phyloP scores from a whole-genome alignment of 2,329 filamentous ascomycete species.

The Daldinia eschscholtzii region DNA sequence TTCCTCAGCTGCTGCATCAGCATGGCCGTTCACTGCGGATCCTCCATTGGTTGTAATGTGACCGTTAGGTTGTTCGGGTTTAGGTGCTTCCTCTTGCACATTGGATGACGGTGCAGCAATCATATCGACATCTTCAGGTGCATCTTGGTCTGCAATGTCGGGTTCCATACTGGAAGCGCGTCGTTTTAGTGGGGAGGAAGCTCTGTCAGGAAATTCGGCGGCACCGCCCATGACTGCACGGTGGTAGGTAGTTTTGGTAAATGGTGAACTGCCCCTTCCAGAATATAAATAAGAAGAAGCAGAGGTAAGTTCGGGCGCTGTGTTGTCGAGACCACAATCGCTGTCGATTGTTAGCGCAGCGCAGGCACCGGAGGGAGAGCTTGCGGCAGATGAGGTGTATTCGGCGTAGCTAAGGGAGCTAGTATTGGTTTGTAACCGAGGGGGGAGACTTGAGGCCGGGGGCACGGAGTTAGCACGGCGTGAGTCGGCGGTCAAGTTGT shows the following conservation, averaged over 20 bases:
- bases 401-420: slow-evolving; percentile 59
- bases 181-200: slow-evolving; percentile 74
- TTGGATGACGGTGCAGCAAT: slow-evolving; percentile 50
- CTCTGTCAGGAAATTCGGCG: slow-evolving; percentile 69
- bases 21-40: slow-evolving; percentile 12
- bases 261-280: slow-evolving; percentile 66
- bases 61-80: slow-evolving; percentile 16
- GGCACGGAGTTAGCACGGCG: slow-evolving; percentile 53
- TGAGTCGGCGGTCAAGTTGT: slow-evolving; percentile 55
- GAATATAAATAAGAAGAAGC: slow-evolving; percentile 51
- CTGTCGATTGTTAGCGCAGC: slow-evolving; percentile 69
- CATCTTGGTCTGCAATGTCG: slow-evolving; percentile 55
- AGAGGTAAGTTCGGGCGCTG: slow-evolving; percentile 58
- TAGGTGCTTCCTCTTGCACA: slow-evolving; percentile 30
- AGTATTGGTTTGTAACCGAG: slow-evolving; percentile 63
- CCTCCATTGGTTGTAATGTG: neutral
- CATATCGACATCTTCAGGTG: slow-evolving; percentile 63
- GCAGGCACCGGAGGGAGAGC: slow-evolving; percentile 69
- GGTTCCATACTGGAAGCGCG: slow-evolving; percentile 73
- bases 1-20: slow-evolving; percentile 13
- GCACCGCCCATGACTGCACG: slow-evolving; percentile 72
- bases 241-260: slow-evolving; percentile 60
- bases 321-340: slow-evolving; percentile 63
- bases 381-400: slow-evolving; percentile 67
- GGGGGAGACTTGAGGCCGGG: slow-evolving; percentile 65